Conservation (phyloP, 768 basidiomycete genomes). For the Termitomyces sp. region DNA sequence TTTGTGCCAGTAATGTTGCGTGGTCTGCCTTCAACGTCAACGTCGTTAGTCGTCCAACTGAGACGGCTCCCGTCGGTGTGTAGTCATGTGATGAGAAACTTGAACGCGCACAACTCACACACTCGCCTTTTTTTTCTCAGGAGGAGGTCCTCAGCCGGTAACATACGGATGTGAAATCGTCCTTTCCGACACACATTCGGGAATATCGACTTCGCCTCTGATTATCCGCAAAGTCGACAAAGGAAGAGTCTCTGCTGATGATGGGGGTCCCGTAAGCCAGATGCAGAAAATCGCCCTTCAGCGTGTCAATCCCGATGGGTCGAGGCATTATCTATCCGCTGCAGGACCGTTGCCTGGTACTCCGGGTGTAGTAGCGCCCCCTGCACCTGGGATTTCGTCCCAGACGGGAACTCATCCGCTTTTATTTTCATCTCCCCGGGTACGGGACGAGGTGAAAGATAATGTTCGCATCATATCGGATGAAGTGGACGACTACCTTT, state of each 20-base stretch:
- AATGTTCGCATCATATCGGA: constrained; percentile 74
- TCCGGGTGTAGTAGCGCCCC: constrained; percentile 62
- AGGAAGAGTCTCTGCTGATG: constrained; percentile 79
- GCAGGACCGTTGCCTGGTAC: constrained; percentile 81
- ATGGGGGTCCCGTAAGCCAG: constrained; percentile 90
- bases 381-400: constrained; percentile 71
- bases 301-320: constrained; percentile 76
- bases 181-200: constrained; percentile 80
- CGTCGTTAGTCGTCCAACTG: constrained; percentile 73
- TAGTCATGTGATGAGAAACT: constrained; percentile 50
- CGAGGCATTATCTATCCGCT: constrained; percentile 85
- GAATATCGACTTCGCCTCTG: constrained; percentile 81
- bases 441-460: constrained; percentile 81
- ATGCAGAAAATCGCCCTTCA: constrained; percentile 96
- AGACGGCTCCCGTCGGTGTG: constrained; percentile 62
- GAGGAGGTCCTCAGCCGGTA: constrained; percentile 71
- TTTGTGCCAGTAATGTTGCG: constrained; percentile 85
- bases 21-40: constrained; percentile 97
- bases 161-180: constrained; percentile 90
- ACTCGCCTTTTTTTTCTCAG: constrained; percentile 34
- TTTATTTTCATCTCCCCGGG: constrained; percentile 73
- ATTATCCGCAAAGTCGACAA: constrained; percentile 93
- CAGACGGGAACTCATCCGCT: constrained; percentile 81
- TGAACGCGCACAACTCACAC: constrained; percentile 31
- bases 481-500: constrained; percentile 92